Evolutionary conservation across 2,329 filamentous ascomycete species (phyloP), one percentile per base, ranked within the genome.

Genomic region (Phaeophleospora eucalypticola): DNA sequence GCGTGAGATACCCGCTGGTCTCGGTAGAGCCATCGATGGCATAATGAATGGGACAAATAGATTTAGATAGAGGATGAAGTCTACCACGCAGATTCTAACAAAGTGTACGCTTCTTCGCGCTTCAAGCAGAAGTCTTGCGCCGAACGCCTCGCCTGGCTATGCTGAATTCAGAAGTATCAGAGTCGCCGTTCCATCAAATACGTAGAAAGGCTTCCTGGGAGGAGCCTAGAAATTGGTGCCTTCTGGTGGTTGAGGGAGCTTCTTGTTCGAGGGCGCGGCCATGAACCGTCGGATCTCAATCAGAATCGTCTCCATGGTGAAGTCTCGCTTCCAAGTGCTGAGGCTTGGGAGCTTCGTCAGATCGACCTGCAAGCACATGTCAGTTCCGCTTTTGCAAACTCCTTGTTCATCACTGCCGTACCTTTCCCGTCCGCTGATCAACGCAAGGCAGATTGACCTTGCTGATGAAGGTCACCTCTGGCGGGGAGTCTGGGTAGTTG

Each of bases 371-470:
- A 45, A 15, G 18, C 29, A n/a, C 8, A 7, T 27, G 12, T 46
- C 44, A 36, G 18, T 12, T 27, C 34, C 2, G 36, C 33, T 29
- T 12, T 12, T 29, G 7, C 24, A 29, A 12, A 29, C 6, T 12
- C 12, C 24, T 29, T 12, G 24, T 29, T 12, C 24, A 12, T 37
- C 8, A 8, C 36, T 12, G 4, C 6, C 64, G 49, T 69, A 86
- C 84, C 72, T 81, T 81, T 64, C 93, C 93, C 54, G 86, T 86
- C 58, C 76, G 80, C 54, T 79, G 76, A 70, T 91, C 86, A 43
- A 98, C 93, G 63, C 91, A 95, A 19, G 93, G 93, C n/a, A 97
- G 80, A 73, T 97, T 96, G 73, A 98, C 85, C 70, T 89, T 87
- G 62, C 87, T 95, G 61, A 93, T 83, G 71, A 98, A 98, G 64